phyloP scores from a whole-genome alignment of 106 monocot species.

The Acanthochlamys bracteata region DNA sequence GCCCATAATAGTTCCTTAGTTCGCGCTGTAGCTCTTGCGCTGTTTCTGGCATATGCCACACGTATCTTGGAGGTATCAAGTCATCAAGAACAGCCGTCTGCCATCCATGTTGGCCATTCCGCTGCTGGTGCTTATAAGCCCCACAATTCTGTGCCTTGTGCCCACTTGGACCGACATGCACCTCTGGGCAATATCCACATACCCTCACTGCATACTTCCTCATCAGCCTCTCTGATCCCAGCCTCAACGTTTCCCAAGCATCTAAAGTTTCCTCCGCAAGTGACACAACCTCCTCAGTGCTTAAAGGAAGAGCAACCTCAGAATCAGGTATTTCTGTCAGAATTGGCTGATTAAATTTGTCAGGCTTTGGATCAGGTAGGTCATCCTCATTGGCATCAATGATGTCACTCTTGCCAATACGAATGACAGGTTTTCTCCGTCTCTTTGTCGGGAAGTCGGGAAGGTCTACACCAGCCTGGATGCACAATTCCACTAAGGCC shows the following conservation, averaged over 20 bases:
- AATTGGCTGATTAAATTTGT: slow-evolving; percentile 32
- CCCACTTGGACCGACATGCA: slow-evolving; percentile 75
- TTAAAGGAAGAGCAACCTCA: slow-evolving; percentile 26
- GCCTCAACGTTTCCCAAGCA: slow-evolving; percentile 70
- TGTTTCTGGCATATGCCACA: slow-evolving; percentile 81
- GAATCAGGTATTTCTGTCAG: slow-evolving; percentile 40
- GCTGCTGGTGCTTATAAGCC: slow-evolving; percentile 86
- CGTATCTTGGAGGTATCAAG: slow-evolving; percentile 77
- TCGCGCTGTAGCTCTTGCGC: slow-evolving; percentile 44
- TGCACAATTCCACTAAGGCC: slow-evolving; percentile 77
- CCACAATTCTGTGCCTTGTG: slow-evolving; percentile 96
- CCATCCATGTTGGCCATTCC: slow-evolving; percentile 99
- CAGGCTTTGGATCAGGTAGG: slow-evolving; percentile 51
- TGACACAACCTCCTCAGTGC: slow-evolving; percentile 26
- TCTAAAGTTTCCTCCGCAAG: slow-evolving; percentile 56
- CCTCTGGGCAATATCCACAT: slow-evolving; percentile 94
- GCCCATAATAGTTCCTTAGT: slow-evolving; percentile 82
- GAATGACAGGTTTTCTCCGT: slow-evolving; percentile 80
- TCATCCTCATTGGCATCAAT: slow-evolving; percentile 94
- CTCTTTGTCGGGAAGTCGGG: slow-evolving; percentile 74
- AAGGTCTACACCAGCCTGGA: slow-evolving; percentile 93
- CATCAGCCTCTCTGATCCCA: slow-evolving; percentile 66
- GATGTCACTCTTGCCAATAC: slow-evolving; percentile 48
- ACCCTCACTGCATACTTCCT: slow-evolving; percentile 81
- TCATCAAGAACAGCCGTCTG: slow-evolving; percentile 79